Conservation (phyloP, 345 rosid genomes). For the Physaria fendleri region DNA sequence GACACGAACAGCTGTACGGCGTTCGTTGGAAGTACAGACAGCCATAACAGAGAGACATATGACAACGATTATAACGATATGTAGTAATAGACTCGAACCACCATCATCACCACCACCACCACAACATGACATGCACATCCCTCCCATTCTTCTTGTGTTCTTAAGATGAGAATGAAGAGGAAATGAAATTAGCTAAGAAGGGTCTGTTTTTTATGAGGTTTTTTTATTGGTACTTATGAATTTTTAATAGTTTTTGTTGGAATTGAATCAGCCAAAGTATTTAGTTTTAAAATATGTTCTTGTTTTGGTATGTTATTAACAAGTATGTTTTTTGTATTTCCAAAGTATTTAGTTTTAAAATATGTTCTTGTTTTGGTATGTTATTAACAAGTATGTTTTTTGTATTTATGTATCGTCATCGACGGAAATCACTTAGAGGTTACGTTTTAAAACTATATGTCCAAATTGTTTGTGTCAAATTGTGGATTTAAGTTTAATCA, state of each 20-base stretch:
- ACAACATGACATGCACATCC: conserved; percentile 33
- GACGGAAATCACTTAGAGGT: neutral
- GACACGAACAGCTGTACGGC: conserved; percentile 23
- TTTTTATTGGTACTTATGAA: neutral
- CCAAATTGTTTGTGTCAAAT: neutral
- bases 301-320: neutral
- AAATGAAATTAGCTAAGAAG: conserved; percentile 15
- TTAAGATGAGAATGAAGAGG: neutral
- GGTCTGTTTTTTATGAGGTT: conserved; percentile 20
- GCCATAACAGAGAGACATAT: conserved; percentile 36
- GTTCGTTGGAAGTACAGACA: conserved; percentile 32
- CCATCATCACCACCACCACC: conserved; percentile 22
- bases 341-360: neutral
- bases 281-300: neutral
- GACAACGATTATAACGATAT: conserved; percentile 32
- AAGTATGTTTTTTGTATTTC: neutral
- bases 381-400: neutral
- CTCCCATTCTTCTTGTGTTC: conserved; percentile 25
- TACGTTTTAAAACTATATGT: neutral
- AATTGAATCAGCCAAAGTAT: conserved; percentile 11
- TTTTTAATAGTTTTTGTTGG: conserved; percentile 2
- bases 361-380: neutral
- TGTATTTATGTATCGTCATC: neutral
- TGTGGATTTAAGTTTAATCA: neutral
- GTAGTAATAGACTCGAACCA: neutral